Evolutionary conservation across 108 stramenopile genomes (phyloP).

Genomic region (Asterionellopsis glacialis): DNA sequence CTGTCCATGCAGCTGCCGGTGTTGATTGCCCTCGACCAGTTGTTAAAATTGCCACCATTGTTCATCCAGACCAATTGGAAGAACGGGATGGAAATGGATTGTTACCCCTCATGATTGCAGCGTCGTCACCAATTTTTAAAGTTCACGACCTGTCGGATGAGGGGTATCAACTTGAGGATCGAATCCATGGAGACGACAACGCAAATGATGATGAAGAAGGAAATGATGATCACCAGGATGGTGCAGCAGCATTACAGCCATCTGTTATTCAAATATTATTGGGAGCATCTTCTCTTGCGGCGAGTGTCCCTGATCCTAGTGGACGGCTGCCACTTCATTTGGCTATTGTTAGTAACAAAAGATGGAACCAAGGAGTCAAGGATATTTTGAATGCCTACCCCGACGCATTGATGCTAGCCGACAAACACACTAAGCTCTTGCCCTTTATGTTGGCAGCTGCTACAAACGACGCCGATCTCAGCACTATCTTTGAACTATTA

Average conservation of each 20-base stretch:
- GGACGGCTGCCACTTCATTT: conserved; percentile 49
- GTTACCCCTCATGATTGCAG: conserved; percentile 48
- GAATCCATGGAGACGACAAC: conserved; percentile 35
- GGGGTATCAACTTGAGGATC: conserved; percentile 37
- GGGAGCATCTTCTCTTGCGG: conserved; percentile 20
- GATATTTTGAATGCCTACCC: conserved; percentile 27
- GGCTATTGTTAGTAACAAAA: conserved; percentile 46
- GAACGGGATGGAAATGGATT: conserved; percentile 36
- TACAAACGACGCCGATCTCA: not conserved
- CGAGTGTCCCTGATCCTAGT: conserved; percentile 31
- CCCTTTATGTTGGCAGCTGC: conserved; percentile 49
- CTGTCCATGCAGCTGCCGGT: conserved; percentile 45
- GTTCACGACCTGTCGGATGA: conserved; percentile 60
- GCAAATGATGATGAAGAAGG: conserved; percentile 22
- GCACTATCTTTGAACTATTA: conserved; percentile 10
- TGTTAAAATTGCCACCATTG: conserved; percentile 45
- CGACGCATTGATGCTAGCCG: conserved; percentile 24
- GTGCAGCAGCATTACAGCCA: conserved; percentile 8
- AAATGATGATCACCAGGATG: conserved; percentile 7
- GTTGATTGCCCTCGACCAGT: conserved; percentile 61
- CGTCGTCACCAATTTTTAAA: conserved; percentile 42
- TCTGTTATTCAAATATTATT: conserved; percentile 26
- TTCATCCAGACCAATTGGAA: conserved; percentile 39
- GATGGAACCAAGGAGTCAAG: conserved; percentile 29
- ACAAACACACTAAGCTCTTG: conserved; percentile 12